These are phyloP conservation scores for Cyathus striatus DNA, from an alignment of 768 basidiomycete genomes.

Conservation along the genomic window DNA sequence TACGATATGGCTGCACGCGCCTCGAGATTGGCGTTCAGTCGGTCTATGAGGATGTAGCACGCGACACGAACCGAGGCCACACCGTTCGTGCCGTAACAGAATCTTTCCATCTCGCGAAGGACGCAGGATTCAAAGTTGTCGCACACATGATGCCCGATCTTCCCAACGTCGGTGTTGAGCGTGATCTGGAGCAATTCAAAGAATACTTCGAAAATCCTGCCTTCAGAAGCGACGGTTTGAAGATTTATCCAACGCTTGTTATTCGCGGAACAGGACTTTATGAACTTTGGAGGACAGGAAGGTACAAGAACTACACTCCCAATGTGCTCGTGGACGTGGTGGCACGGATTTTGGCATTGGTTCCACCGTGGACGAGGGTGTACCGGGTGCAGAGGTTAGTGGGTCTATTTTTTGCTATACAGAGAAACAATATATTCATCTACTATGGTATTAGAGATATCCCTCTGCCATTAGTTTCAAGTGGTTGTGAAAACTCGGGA, in stretches of 20 bases:
- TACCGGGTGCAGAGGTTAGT: conserved; percentile 91
- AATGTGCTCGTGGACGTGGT: conserved; percentile 97
- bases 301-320: conserved; percentile 99
- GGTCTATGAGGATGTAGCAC: conserved; percentile 98
- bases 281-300: conserved; percentile 93
- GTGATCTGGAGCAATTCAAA: conserved; percentile 98
- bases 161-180: conserved; percentile 94
- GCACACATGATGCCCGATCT: conserved; percentile 99
- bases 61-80: conserved; percentile 98
- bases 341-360: conserved; percentile 90
- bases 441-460: conserved; percentile 65
- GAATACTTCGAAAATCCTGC: conserved; percentile 99
- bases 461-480: conserved; percentile 91
- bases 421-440: conserved; percentile 2
- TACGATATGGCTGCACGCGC: conserved; percentile 97
- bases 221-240: conserved; percentile 94
- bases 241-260: conserved; percentile 97
- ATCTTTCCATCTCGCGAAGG: conserved; percentile 96
- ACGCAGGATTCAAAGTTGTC: conserved; percentile 99
- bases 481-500: conserved; percentile 96
- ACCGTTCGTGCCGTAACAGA: conserved; percentile 97
- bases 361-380: conserved; percentile 98
- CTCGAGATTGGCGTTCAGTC: conserved; percentile 99
- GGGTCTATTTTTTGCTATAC: conserved; percentile 2
- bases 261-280: conserved; percentile 96